phyloP scores from a whole-genome alignment of 352 stramenopile genomes.

The Phytophthora colocasiae region DNA sequence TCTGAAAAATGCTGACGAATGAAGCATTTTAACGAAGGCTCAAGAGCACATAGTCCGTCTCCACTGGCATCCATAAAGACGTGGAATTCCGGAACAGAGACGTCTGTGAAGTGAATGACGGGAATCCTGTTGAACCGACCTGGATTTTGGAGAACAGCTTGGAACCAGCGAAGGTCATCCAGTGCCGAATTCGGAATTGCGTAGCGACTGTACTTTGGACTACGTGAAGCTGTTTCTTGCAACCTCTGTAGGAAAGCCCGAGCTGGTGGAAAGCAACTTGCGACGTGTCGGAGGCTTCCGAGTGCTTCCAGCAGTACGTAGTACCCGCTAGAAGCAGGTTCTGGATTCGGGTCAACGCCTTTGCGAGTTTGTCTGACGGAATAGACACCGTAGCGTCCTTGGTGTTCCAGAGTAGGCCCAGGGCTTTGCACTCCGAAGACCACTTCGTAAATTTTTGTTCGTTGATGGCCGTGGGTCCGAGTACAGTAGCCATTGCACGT shows the following conservation, averaged over 20 bases:
- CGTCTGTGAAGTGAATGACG: neutral
- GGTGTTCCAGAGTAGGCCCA: neutral
- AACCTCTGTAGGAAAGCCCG: neutral
- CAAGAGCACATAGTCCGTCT: neutral
- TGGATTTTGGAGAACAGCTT: neutral
- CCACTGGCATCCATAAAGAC: neutral
- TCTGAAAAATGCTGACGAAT: neutral
- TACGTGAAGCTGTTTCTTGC: neutral
- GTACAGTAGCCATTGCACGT: constrained; percentile 16
- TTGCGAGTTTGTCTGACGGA: neutral
- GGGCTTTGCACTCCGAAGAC: neutral
- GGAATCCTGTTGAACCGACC: neutral
- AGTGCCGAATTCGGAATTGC: neutral
- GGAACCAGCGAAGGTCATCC: neutral
- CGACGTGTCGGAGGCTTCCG: neutral
- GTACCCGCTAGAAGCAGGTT: too few species aligned
- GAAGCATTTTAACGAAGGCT: neutral
- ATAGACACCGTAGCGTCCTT: neutral
- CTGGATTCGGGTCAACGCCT: neutral
- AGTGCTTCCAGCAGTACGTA: neutral
- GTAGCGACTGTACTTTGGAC: neutral
- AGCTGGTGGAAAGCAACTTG: neutral
- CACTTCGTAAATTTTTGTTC: neutral
- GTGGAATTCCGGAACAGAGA: neutral
- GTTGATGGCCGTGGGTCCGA: constrained; percentile 2